A percentile compares a stretch with the other conserved stretches of the same genome.
Evolutionary conservation across 1,284 basidiomycete genomes (phyloP).

Genomic region (Cryptococcus amylolentus): DNA sequence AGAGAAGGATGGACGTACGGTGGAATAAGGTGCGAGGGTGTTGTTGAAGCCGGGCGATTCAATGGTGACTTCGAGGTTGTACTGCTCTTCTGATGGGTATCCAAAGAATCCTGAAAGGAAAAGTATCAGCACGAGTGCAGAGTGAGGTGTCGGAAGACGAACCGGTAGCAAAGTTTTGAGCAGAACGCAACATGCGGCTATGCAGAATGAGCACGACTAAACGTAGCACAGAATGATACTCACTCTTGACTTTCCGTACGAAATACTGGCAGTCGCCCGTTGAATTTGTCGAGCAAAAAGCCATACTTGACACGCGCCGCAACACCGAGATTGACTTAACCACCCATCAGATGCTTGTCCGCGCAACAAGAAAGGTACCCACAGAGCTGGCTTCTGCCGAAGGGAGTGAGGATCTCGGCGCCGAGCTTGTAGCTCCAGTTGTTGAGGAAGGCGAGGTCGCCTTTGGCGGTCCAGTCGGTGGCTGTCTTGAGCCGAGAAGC

Average conservation of each 20-base stretch:
- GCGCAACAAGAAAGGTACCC: slow-evolving; percentile 6
- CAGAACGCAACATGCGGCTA: slow-evolving; percentile 52
- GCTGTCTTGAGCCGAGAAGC: slow-evolving; percentile 26
- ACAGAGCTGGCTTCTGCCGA: slow-evolving; percentile 53
- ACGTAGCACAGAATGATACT: slow-evolving; percentile 7
- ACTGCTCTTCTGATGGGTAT: slow-evolving; percentile 49
- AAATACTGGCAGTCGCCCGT: slow-evolving; percentile 49
- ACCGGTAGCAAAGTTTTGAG: slow-evolving; percentile 52
- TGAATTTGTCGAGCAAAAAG: slow-evolving; percentile 46
- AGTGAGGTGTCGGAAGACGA: background rate
- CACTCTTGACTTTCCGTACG: slow-evolving; percentile 51
- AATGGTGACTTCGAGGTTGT: slow-evolving; percentile 50
- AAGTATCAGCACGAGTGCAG: no score
- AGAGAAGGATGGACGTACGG: slow-evolving; percentile 24
- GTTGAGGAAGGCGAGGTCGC: slow-evolving; percentile 51
- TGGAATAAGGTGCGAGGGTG: slow-evolving; percentile 52
- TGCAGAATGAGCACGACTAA: background rate
- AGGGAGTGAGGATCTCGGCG: slow-evolving; percentile 53
- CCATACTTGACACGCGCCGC: slow-evolving; percentile 49
- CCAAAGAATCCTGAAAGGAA: slow-evolving; percentile 46
- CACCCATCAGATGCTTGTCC: background rate
- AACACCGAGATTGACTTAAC: slow-evolving; percentile 46
- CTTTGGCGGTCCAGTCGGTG: slow-evolving; percentile 37
- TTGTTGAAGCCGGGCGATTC: slow-evolving; percentile 53
- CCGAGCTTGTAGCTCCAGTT: slow-evolving; percentile 53